Percentiles rank a stretch among this genome's conserved stretches.
Evolutionary conservation across 352 stramenopile species (phyloP).

Genomic region (Thraustochytrium sp.): DNA sequence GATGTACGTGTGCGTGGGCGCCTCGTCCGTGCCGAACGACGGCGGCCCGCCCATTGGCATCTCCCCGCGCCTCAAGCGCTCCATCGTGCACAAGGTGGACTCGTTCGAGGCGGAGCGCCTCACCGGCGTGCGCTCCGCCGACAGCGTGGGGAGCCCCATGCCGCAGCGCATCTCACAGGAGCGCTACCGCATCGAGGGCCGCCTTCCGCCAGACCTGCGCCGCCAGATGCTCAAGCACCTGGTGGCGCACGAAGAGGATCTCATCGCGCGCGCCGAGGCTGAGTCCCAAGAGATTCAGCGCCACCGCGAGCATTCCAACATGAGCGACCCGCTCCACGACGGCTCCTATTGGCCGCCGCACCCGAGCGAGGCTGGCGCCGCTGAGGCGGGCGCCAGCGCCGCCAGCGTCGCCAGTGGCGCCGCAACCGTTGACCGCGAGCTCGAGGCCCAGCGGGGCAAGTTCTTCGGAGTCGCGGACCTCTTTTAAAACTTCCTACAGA

Average conservation of each 20-base stretch:
- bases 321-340: not conserved
- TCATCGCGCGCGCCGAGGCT: not conserved
- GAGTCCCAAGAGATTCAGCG: conserved; percentile 1
- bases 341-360: too few relatives aligned
- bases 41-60: conserved; percentile 27
- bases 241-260: not conserved
- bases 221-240: not conserved
- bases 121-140: not conserved
- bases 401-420: not conserved
- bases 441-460: not conserved
- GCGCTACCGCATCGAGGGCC: not conserved
- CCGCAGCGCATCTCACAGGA: conserved; percentile 15
- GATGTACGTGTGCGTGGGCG: conserved; percentile 3
- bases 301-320: not conserved
- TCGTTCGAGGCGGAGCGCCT: conserved; percentile 3
- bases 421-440: not conserved
- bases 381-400: not conserved
- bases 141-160: conserved; percentile 26
- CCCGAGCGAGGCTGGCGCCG: not conserved
- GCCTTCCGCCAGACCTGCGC: not conserved
- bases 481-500: too few relatives aligned
- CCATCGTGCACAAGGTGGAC: not conserved
- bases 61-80: conserved; percentile 23
- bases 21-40: conserved; percentile 18
- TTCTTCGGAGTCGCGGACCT: conserved; percentile 24